Evolutionary conservation across 768 basidiomycete genomes (phyloP), one percentile per base, ranked within the genome.

Genomic region (Kwoniella sp.): DNA sequence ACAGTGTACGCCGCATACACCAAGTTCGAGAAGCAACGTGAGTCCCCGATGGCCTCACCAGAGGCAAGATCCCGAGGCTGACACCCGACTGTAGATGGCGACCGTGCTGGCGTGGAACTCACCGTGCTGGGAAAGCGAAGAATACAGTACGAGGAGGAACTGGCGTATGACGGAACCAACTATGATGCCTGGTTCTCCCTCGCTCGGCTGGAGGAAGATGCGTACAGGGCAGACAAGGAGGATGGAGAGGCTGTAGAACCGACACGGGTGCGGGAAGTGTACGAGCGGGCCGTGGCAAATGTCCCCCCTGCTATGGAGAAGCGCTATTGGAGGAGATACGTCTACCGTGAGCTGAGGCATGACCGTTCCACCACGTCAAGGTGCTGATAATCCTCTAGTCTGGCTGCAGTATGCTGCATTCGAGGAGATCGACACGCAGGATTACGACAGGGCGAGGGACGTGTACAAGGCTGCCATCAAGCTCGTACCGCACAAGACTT

Each of bases 151-250:
- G 95, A 99, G 70, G 95, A 99, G 59, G 95, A 99, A 75, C 76
- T 98, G 2, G 73, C 84, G 9, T 86, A 93, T 51, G 90, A 98
- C 59, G 85, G 89, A 0, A 83, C 86, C 36, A 96, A 96, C 72
- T 99, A 96, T 69, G 95, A 98, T 73, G 85, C 87, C 0, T 99
- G 95, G 95, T 96, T 99, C 69, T 95, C 98, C 67, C 93, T 93
- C 63, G 82, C 89, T 19, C 81, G 92, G 15, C 72, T 99, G 28
- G 95, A 98, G 70, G 95, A 98, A 75, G 87, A 84, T 20, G 88
- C 91, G 0, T 81, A 83, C 62, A 77, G 81, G 28, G 84, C 89
- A 53, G 78, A 89, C 22, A 81, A 78, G 60, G 85, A 85, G 12
- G 73, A 72, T 50, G 71, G 71, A 33, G 84, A 85, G 1, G 76